Evolutionary conservation across 495 filamentous ascomycete genomes (phyloP), one percentile per base, ranked within the genome.

Genomic region (Aspergillus asperescens): DNA sequence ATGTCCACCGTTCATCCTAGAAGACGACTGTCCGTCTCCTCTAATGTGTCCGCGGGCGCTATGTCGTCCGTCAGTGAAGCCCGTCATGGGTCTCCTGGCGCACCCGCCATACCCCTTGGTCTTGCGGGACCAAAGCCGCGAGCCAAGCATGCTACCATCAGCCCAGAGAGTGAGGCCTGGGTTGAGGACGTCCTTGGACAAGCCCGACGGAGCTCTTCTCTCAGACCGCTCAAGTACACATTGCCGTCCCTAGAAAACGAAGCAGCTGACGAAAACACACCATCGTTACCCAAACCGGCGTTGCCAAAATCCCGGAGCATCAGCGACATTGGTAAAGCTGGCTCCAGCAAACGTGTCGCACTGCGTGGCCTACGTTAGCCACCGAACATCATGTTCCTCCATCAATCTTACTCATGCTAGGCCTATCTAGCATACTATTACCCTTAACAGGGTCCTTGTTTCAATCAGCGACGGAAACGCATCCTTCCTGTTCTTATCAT

Each of bases 131-230:
- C 75, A 0, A 76, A 69, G 29, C 72, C 73, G 7, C 69, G 73
- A 10, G 70, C 70, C 4, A 65, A 70, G 38, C 68, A 72, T 10
- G 58, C 69, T 19, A 71, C 72, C 16, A 77, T 80, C 59, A 75
- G 65, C 22, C 73, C 76, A 0, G 68, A 75, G 22, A 76, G 75
- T 48, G 76, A 80, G 62, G 76, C 76, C 2, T 78, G 76, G 77
- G 76, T 76, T 1, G 70, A 70, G 54, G 67, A 70, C 43, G 73
- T 76, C 2, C 60, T 76, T 28, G 66, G 72, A 15, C 70, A 74
- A 55, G 71, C 73, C 2, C 69, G 73, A 23, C 48, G 65, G 19
- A 71, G 71, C 20, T 67, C 68, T 10, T 70, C 72, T 12, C 44
- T 65, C 15, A 60, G 63, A 27, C 61, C 68, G 18, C 53, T 56